phyloP scores from a whole-genome alignment of 192 early-diverging fungal genomes.

The Coemansia interrupta region DNA sequence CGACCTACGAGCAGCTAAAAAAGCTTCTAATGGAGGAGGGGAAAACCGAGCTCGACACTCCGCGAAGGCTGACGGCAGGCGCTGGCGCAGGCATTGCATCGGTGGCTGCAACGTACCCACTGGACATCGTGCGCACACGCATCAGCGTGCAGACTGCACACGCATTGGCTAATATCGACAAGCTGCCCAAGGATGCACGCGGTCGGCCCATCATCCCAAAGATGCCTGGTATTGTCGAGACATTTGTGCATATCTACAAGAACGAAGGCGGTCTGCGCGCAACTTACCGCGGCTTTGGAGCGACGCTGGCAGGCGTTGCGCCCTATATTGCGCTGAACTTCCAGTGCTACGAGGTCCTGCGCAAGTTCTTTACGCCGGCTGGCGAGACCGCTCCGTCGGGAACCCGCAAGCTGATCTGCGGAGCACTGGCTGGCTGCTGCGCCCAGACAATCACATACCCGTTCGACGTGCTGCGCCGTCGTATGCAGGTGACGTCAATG shows the following conservation, averaged over 20 bases:
- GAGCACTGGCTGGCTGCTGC: conserved; percentile 73
- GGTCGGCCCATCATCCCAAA: conserved; percentile 57
- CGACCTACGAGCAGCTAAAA: conserved; percentile 78
- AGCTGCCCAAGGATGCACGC: conserved; percentile 41
- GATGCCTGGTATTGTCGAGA: conserved; percentile 67
- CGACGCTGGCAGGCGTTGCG: conserved; percentile 71
- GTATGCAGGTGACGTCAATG: conserved; percentile 79
- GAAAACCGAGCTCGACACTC: conserved; percentile 67
- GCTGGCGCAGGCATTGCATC: conserved; percentile 74
- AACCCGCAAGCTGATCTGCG: conserved; percentile 63
- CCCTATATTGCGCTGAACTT: conserved; percentile 83
- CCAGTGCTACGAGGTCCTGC: conserved; percentile 74
- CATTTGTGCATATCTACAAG: conserved; percentile 61
- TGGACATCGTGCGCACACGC: conserved; percentile 76
- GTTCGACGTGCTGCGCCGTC: conserved; percentile 70
- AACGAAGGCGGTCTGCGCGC: conserved; percentile 72
- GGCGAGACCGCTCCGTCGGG: conserved; percentile 61
- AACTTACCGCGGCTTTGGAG: conserved; percentile 68
- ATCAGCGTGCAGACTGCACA: conserved; percentile 70
- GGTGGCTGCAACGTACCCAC: conserved; percentile 73
- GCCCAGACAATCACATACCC: conserved; percentile 82
- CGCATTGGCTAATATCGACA: conserved; percentile 46
- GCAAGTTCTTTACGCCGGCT: conserved; percentile 62
- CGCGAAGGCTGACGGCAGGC: conserved; percentile 66
- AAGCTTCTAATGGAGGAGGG: conserved; percentile 63